Conservation (phyloP, 73 alveolate genomes). For the Tetrahymena malaccensis region DNA sequence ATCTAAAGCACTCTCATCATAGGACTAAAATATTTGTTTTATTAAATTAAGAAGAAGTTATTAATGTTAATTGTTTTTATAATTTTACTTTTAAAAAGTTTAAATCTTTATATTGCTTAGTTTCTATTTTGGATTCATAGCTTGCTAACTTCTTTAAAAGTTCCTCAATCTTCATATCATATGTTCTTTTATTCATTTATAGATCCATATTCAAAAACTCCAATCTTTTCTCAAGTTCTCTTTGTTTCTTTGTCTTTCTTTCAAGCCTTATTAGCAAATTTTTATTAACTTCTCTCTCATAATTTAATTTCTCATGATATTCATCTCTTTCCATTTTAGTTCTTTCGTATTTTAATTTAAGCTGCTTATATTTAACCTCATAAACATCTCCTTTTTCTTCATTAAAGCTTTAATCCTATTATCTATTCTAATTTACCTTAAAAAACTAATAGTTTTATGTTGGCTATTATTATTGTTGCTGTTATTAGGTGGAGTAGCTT, state of each 20-base stretch:
- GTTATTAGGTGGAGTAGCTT: background rate
- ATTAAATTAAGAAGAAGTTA: background rate
- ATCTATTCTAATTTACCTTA: background rate
- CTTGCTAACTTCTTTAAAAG: background rate
- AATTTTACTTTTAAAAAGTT: background rate
- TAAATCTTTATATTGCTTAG: background rate
- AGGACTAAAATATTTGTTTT: background rate
- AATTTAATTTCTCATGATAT: background rate
- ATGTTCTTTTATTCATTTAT: background rate
- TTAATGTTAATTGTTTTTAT: background rate
- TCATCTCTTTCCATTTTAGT: background rate
- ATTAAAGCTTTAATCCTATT: background rate
- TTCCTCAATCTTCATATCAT: background rate
- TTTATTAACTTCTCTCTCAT: background rate
- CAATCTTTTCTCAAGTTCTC: background rate
- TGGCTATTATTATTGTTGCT: background rate
- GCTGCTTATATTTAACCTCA: background rate
- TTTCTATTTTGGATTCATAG: background rate
- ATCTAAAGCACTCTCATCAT: background rate
- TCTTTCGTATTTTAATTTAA: background rate
- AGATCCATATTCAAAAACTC: background rate
- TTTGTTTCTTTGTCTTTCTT: background rate
- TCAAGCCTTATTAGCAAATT: background rate
- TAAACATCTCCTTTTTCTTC: background rate
- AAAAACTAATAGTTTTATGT: background rate